Percentiles rank a stretch among this genome's conserved stretches.
Conservation (phyloP, 768 basidiomycete species). For the Chalciporus pseudorubinellus region DNA sequence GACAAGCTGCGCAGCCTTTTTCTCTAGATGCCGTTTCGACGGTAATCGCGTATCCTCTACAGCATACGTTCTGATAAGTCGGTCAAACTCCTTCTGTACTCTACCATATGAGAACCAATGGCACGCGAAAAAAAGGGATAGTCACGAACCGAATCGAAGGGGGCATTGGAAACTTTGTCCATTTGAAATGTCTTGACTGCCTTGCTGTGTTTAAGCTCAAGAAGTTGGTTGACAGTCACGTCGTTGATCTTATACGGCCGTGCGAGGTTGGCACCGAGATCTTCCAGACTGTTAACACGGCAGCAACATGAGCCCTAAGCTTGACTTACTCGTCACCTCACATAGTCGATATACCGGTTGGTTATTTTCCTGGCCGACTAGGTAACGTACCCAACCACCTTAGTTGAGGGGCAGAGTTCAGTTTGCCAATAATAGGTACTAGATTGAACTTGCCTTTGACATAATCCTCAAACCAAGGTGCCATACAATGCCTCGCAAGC, state of each 20-base stretch:
- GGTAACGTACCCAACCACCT: slow-evolving; percentile 87
- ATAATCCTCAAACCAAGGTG: slow-evolving; percentile 86
- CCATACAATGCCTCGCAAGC: slow-evolving; percentile 67
- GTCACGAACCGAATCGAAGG: slow-evolving; percentile 57
- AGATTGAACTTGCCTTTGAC: slow-evolving; percentile 56
- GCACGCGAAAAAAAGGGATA: neutral
- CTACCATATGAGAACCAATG: slow-evolving; percentile 8
- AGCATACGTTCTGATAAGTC: slow-evolving; percentile 44
- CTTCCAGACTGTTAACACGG: slow-evolving; percentile 34
- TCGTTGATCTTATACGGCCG: slow-evolving; percentile 77
- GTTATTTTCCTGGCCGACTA: slow-evolving; percentile 63
- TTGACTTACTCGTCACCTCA: slow-evolving; percentile 65
- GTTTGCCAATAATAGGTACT: neutral
- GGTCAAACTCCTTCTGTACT: slow-evolving; percentile 69
- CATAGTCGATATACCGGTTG: slow-evolving; percentile 77
- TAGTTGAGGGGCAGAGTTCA: slow-evolving; percentile 5
- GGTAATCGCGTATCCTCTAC: slow-evolving; percentile 64
- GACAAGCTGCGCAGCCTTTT: too few relatives aligned
- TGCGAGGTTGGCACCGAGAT: slow-evolving; percentile 47
- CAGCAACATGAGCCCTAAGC: neutral
- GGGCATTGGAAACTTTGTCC: slow-evolving; percentile 83
- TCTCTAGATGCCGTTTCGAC: slow-evolving; percentile 59
- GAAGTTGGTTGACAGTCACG: slow-evolving; percentile 55
- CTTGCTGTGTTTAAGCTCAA: slow-evolving; percentile 79
- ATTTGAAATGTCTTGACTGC: slow-evolving; percentile 61